Conservation (phyloP, 1,284 basidiomycete species). For the Cryptococcus maquisensis region DNA sequence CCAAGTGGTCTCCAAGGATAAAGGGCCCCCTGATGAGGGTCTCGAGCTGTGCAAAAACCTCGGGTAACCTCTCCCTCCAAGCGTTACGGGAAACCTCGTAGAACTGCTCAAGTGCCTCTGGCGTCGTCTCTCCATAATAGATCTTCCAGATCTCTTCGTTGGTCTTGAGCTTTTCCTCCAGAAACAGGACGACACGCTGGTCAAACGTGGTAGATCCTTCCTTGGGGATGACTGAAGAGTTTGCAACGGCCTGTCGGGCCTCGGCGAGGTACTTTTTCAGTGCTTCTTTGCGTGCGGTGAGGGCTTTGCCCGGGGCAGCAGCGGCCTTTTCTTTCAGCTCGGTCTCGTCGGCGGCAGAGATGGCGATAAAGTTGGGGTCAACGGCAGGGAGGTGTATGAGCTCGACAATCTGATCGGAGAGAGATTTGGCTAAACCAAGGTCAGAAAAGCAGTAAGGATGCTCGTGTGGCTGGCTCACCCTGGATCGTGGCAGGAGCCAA, state of each 20-base stretch:
- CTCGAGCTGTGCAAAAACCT: slow-evolving; percentile 54
- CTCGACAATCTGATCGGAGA: slow-evolving; percentile 61
- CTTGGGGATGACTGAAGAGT: slow-evolving; percentile 48
- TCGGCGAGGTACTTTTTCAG: slow-evolving; percentile 58
- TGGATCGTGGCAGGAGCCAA: slow-evolving; percentile 76
- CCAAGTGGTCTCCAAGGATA: slow-evolving; percentile 58
- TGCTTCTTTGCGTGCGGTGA: slow-evolving; percentile 56
- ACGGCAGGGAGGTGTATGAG: slow-evolving; percentile 57
- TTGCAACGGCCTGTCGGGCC: slow-evolving; percentile 50
- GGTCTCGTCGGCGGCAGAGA: slow-evolving; percentile 37
- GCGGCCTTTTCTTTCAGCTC: slow-evolving; percentile 43
- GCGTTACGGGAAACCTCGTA: slow-evolving; percentile 43
- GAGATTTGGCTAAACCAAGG: slow-evolving; percentile 42
- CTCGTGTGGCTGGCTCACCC: slow-evolving; percentile 48
- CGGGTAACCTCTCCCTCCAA: slow-evolving; percentile 54
- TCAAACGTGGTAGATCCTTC: slow-evolving; percentile 36
- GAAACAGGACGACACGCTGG: slow-evolving; percentile 42
- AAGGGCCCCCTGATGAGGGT: slow-evolving; percentile 66
- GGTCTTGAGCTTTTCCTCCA: slow-evolving; percentile 47
- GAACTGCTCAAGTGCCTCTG: slow-evolving; percentile 41
- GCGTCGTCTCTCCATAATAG: slow-evolving; percentile 38
- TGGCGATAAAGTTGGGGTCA: slow-evolving; percentile 52
- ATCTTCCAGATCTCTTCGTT: slow-evolving; percentile 44
- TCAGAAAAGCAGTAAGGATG: neutral
- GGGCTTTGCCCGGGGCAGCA: slow-evolving; percentile 44